Evolutionary conservation across 1,139 yeast species (phyloP), one percentile per base, ranked within the genome.

Genomic region (Hansenula sp.): DNA sequence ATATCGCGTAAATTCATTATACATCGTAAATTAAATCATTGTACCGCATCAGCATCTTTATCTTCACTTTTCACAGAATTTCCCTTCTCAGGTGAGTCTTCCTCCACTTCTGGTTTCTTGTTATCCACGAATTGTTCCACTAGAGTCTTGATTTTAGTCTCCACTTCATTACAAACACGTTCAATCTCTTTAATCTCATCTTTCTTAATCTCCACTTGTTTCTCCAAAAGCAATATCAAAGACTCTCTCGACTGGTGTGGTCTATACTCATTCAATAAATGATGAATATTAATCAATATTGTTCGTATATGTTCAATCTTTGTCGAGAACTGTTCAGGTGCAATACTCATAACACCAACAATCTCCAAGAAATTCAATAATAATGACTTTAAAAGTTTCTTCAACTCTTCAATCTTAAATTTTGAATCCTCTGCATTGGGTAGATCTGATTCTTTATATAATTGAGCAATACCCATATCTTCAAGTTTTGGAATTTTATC

Each of bases 241-340:
- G 88, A 80, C 53, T 88, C 96, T 35, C 95, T 69, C 8, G 90
- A 81, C 57, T 88, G 96, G 59, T 88, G 96, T 0, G 96, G 96
- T 43, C 96, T 68, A 61, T 87, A 88, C 41, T 87, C 87, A 60
- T 88, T 88, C 45, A 88, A 64, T 40, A 88, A 64, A 58, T 88
- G 96, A 57, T 87, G 95, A 50, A 87, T 82, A 57, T 88, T 88
- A 56, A 88, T 82, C 42, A 88, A 64, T n/a, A 87, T 74, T 17
- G 82, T 70, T 42, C 89, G 74, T 38, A 88, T 73, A 51, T 84
- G 79, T 50, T 85, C 92, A 30, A 85, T 75, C 53, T 83, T 82
- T 7, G 65, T 60, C 19, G 79, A 82, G 55, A 80, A 85, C 34
- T 74, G 69, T 37, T 72, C 77, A 1, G 96, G 95, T 37, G 82